phyloP scores from a whole-genome alignment of 768 basidiomycete genomes.

The Coprinopsis cinerea region DNA sequence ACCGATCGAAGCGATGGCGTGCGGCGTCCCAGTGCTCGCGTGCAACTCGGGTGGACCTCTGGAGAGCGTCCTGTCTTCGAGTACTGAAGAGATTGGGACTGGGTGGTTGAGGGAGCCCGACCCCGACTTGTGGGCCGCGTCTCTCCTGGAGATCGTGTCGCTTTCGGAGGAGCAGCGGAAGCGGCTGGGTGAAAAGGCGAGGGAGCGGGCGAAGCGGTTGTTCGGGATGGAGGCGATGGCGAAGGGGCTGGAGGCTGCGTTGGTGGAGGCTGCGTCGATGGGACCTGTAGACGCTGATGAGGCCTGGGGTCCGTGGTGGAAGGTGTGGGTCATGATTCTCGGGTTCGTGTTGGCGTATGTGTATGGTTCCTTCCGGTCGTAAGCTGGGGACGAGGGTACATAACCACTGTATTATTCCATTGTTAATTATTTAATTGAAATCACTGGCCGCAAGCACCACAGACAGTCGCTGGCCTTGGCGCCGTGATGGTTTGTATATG shows the following conservation, averaged over 20 bases:
- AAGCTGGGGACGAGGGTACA: too few species aligned
- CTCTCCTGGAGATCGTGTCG: constrained; percentile 52
- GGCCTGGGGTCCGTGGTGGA: constrained; percentile 12
- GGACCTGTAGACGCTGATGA: constrained; percentile 31
- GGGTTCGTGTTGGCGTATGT: constrained; percentile 28
- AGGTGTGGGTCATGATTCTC: constrained; percentile 22
- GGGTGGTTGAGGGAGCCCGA: constrained; percentile 73
- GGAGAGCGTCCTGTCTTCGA: constrained; percentile 58
- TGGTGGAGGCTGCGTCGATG: constrained; percentile 51
- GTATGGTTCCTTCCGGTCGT: constrained; percentile 19
- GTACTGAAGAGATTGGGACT: constrained; percentile 43
- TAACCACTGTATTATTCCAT: too few species aligned
- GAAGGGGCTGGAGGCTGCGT: constrained; percentile 45
- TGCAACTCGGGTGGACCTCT: constrained; percentile 85
- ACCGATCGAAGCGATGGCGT: constrained; percentile 91
- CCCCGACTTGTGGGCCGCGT: constrained; percentile 62
- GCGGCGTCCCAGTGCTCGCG: constrained; percentile 85
- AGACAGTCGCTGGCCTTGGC: too few species aligned
- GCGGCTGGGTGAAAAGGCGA: constrained; percentile 49
- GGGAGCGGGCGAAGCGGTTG: constrained; percentile 48
- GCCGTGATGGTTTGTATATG: too few species aligned
- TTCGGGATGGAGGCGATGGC: constrained; percentile 83
- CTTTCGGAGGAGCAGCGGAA: constrained; percentile 36
- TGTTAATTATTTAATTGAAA: too few species aligned
- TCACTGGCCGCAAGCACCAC: too few species aligned